Percentiles rank a stretch among this genome's conserved stretches.
phyloP scores from a whole-genome alignment of 2,329 filamentous ascomycete genomes.

The Aspergillus quadricinctus region DNA sequence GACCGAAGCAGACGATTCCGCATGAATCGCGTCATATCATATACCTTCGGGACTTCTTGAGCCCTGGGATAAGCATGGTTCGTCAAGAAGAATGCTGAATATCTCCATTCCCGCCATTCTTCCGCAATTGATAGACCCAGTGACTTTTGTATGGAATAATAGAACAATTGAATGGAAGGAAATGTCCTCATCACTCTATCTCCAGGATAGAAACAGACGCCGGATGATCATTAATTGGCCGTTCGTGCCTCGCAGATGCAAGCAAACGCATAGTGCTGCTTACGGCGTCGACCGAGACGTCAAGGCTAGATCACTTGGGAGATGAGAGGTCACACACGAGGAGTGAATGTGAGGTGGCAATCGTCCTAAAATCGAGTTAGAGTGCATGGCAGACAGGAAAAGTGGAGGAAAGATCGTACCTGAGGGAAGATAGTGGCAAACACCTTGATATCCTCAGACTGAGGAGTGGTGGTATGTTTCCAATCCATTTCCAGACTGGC shows the following conservation, averaged over 20 bases:
- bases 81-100: conserved; percentile 1
- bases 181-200: conserved; percentile 17
- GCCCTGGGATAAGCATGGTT: neutral
- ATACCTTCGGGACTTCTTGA: conserved; percentile 9
- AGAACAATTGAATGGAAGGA: conserved; percentile 6
- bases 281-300: neutral
- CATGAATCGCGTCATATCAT: conserved; percentile 18
- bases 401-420: conserved; percentile 47
- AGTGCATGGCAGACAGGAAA: conserved; percentile 8
- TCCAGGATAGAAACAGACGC: conserved; percentile 20
- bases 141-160: conserved; percentile 9
- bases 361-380: conserved; percentile 60
- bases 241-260: neutral
- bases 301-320: neutral
- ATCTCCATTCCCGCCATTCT: neutral
- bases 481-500: conserved; percentile 82
- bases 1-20: conserved; percentile 7
- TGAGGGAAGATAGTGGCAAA: conserved; percentile 97
- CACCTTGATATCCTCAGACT: conserved; percentile 92
- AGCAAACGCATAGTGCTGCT: neutral
- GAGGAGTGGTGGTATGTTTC: conserved; percentile 78
- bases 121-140: neutral
- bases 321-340: conserved; percentile 31
- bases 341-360: conserved; percentile 70
- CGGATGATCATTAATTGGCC: conserved; percentile 8